phyloP scores from a whole-genome alignment of 257 asterid genomes.

The Orobanche coerulescens region DNA sequence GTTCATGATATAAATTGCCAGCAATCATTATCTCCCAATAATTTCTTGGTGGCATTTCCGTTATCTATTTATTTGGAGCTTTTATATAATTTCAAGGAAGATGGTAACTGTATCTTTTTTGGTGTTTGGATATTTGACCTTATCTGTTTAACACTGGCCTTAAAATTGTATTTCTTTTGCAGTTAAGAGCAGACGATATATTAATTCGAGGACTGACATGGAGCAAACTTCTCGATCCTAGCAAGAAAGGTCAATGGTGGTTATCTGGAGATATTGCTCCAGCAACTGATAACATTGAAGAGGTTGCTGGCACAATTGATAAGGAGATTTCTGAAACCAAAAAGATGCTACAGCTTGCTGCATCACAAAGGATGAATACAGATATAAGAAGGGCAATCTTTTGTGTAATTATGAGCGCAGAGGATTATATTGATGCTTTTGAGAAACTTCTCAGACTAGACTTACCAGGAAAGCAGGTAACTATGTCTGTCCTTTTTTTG shows the following conservation, averaged over 20 bases:
- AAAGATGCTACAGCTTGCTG: slow-evolving; percentile 81
- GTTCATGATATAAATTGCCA: too few relatives aligned
- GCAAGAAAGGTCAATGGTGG: slow-evolving; percentile 99
- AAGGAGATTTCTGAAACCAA: slow-evolving; percentile 69
- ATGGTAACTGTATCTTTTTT: too few relatives aligned
- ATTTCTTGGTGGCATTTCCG: too few relatives aligned
- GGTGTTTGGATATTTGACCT: too few relatives aligned
- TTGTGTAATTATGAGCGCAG: slow-evolving; percentile 86
- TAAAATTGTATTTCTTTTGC: slow-evolving; percentile 22
- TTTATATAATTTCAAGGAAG: too few relatives aligned
- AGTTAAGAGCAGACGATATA: slow-evolving; percentile 72
- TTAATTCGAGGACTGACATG: slow-evolving; percentile 71
- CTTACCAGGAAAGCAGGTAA: slow-evolving; percentile 85
- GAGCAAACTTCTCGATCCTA: slow-evolving; percentile 82
- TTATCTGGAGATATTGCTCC: slow-evolving; percentile 55
- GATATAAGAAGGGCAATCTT: slow-evolving; percentile 84
- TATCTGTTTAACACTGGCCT: neutral
- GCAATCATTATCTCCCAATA: too few relatives aligned
- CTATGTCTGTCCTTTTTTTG: neutral
- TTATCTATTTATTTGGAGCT: too few relatives aligned
- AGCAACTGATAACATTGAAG: slow-evolving; percentile 41
- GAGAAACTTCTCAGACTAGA: slow-evolving; percentile 84
- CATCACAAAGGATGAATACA: slow-evolving; percentile 90
- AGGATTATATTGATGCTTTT: slow-evolving; percentile 86
- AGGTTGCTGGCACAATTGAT: slow-evolving; percentile 67